Conservation (phyloP, 75 land plant species). For the Cunninghamia lanceolata region DNA sequence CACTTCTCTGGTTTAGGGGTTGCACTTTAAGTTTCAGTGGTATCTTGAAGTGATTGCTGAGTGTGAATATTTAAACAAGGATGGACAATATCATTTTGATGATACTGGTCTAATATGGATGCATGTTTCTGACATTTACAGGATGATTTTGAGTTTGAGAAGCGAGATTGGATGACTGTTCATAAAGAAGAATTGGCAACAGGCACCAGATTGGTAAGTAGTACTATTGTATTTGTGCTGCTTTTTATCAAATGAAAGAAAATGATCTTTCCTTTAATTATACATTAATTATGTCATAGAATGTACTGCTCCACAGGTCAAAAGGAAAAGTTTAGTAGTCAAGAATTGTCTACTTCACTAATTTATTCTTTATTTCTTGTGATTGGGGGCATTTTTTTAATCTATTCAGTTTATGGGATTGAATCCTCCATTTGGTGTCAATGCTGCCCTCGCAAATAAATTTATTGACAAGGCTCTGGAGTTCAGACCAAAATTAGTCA, state of each 20-base stretch:
- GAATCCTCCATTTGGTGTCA: constrained; percentile 94
- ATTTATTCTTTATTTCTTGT: background rate
- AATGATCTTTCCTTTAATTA: background rate
- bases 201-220: constrained; percentile 73
- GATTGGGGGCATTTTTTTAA: background rate
- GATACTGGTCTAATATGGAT: background rate
- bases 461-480: constrained; percentile 74
- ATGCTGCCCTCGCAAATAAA: constrained; percentile 63
- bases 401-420: constrained; percentile 81
- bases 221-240: background rate
- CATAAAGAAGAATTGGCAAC: constrained; percentile 47
- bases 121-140: constrained; percentile 21
- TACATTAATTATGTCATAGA: background rate
- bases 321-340: background rate
- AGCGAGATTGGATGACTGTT: constrained; percentile 82
- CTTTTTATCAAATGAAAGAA: background rate
- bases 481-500: constrained; percentile 79
- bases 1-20: background rate
- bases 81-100: background rate
- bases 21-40: background rate
- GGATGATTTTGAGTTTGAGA: constrained; percentile 83
- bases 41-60: background rate
- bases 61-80: background rate
- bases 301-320: background rate
- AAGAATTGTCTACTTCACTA: background rate